Base-by-base conservation (phyloP, 2,329 filamentous ascomycete species). In the Botrytis galanthina region DNA sequence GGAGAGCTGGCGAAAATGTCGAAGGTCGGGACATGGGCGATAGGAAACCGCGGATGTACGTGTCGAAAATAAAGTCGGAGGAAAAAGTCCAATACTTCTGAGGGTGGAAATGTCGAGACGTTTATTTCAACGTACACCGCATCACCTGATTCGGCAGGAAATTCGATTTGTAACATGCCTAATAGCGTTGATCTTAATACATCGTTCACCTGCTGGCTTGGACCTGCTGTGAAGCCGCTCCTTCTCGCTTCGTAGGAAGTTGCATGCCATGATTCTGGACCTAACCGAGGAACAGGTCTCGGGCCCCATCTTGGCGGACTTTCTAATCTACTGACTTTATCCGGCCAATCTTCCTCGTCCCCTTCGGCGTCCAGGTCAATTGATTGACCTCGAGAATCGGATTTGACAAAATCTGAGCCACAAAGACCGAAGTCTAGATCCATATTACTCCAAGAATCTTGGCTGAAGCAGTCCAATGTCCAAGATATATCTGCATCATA, bases 401-500 rank as follows among this genome's bases (percentile, higher is more conserved):
- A 16, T 22, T 69, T 61, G 14, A 46, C 32, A 20, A 73, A 39
- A 9, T 51, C 37, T 5, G 48, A 7, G 22, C 14, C 48, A 46
- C 16, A 26, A 51, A 69, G 32, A 22, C 39, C 54, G 22, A 69
- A 42, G 18, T 69, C 71, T 3, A 69, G 22, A 32, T 69, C 71
- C 54, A 73, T 73, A 51, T 69, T 69, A 37, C 54, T 61, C 63
- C 63, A 73, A 29, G 71, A 69, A 32, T 73, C 71, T 62, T 69
- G 71, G 29, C 71, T 69, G 26, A 73, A 69, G 54, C 76, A 76
- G n/a, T 77, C 74, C 29, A 80, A 59, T 14, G 78, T 77, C 78
- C 78, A 79, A 9, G 79, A 79, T 54, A 79, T 80, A 71, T 79
- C 78, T 16, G 78, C 78, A 74, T 79, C 77, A 69, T 80, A 80